Evolutionary conservation across 495 filamentous ascomycete species (phyloP).

Genomic region (Haplographium delicatum): DNA sequence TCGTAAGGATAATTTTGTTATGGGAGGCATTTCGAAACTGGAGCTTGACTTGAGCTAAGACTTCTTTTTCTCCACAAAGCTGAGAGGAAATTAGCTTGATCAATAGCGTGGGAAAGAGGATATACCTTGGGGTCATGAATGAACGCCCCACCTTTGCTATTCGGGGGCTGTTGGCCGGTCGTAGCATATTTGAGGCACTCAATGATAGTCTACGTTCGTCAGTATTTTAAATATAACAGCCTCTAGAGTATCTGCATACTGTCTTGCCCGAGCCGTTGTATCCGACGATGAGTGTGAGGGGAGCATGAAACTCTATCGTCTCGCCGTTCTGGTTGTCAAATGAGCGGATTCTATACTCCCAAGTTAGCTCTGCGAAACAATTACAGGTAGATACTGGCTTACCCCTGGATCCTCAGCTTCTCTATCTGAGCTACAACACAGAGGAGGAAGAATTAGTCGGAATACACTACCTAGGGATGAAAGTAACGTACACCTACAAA

Average conservation of each 20-base stretch:
- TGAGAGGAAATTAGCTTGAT: conserved; percentile 29
- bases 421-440: conserved; percentile 57
- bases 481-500: conserved; percentile 5
- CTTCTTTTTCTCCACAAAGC: conserved; percentile 84
- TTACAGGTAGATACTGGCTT: conserved; percentile 18
- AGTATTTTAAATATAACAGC: conserved; percentile 18
- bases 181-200: conserved; percentile 99
- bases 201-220: conserved; percentile 70
- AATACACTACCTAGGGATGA: too few species aligned
- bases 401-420: conserved; percentile 80
- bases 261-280: conserved; percentile 98
- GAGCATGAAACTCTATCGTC: conserved; percentile 84
- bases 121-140: conserved; percentile 87
- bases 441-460: too few species aligned
- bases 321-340: conserved; percentile 72
- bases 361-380: neutral
- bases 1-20: conserved; percentile 70
- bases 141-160: conserved; percentile 91
- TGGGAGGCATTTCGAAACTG: conserved; percentile 73
- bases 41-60: conserved; percentile 86
- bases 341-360: conserved; percentile 66
- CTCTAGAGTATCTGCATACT: conserved; percentile 28
- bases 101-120: neutral
- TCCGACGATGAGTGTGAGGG: conserved; percentile 91
- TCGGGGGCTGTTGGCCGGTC: conserved; percentile 87